Evolutionary conservation across 148 eudicot species (phyloP).

Genomic region (Pouteria glomerata): DNA sequence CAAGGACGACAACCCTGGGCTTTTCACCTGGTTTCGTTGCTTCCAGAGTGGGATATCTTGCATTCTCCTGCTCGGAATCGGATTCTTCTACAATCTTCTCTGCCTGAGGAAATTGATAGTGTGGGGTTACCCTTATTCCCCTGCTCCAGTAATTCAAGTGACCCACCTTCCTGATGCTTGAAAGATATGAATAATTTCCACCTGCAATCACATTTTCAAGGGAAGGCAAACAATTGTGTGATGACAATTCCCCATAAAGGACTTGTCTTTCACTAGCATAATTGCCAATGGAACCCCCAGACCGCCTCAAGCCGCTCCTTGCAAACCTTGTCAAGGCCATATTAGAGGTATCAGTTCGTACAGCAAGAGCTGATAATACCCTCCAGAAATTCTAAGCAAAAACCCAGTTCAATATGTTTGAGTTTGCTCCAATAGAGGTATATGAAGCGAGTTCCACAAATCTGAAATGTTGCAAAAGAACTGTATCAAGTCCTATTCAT

Average conservation of each 20-base stretch:
- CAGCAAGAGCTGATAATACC: conserved; percentile 7
- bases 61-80: conserved; percentile 33
- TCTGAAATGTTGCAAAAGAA: neutral
- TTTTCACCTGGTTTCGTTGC: conserved; percentile 77
- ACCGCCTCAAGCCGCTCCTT: conserved; percentile 48
- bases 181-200: conserved; percentile 17
- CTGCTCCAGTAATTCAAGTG: conserved; percentile 32
- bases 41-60: conserved; percentile 46
- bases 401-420: neutral
- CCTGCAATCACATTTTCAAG: conserved; percentile 16
- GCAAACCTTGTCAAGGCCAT: conserved; percentile 72
- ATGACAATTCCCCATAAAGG: conserved; percentile 5
- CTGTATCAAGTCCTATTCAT: neutral
- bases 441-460: neutral
- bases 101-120: conserved; percentile 29
- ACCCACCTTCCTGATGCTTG: conserved; percentile 13
- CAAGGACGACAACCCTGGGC: conserved; percentile 85
- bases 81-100: conserved; percentile 32
- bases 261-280: conserved; percentile 7
- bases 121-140: conserved; percentile 40
- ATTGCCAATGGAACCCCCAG: conserved; percentile 28
- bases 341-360: conserved; percentile 1
- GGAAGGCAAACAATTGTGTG: conserved; percentile 8
- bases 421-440: neutral
- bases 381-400: neutral